phyloP scores from a whole-genome alignment of 306 rosid species.

The Luffa aegyptiaca region DNA sequence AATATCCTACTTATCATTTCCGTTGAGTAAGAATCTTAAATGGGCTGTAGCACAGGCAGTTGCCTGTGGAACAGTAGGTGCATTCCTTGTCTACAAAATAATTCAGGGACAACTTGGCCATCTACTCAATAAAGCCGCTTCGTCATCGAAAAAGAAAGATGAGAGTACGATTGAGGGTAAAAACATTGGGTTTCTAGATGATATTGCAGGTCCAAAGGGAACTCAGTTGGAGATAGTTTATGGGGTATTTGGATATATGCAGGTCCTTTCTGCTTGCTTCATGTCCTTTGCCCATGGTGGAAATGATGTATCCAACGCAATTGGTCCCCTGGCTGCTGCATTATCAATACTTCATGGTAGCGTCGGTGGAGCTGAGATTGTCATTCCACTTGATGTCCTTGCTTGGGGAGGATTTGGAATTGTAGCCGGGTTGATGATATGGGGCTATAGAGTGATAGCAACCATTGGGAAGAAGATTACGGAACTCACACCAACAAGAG shows the following conservation, averaged over 20 bases:
- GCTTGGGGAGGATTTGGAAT: conserved; percentile 99
- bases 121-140: conserved; percentile 48
- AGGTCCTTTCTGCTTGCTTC: conserved; percentile 93
- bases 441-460: conserved; percentile 97
- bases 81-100: conserved; percentile 50
- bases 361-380: conserved; percentile 43
- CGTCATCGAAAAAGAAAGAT: conserved; percentile 24
- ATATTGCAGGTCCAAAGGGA: conserved; percentile 85
- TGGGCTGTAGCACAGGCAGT: conserved; percentile 57
- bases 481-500: conserved; percentile 92
- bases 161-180: conserved; percentile 29
- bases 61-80: conserved; percentile 59
- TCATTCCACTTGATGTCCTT: conserved; percentile 81
- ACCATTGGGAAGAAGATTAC: conserved; percentile 95
- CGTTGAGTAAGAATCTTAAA: conserved; percentile 52
- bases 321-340: conserved; percentile 91
- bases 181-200: conserved; percentile 61
- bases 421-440: conserved; percentile 85
- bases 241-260: conserved; percentile 94
- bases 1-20: conserved; percentile 68
- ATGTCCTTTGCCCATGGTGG: conserved; percentile 99
- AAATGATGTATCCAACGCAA: conserved; percentile 94
- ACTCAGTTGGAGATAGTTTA: conserved; percentile 84
- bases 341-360: conserved; percentile 77
- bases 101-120: conserved; percentile 83